Conservation (phyloP, 345 rosid species). For the Eucalyptus erythrocorys region DNA sequence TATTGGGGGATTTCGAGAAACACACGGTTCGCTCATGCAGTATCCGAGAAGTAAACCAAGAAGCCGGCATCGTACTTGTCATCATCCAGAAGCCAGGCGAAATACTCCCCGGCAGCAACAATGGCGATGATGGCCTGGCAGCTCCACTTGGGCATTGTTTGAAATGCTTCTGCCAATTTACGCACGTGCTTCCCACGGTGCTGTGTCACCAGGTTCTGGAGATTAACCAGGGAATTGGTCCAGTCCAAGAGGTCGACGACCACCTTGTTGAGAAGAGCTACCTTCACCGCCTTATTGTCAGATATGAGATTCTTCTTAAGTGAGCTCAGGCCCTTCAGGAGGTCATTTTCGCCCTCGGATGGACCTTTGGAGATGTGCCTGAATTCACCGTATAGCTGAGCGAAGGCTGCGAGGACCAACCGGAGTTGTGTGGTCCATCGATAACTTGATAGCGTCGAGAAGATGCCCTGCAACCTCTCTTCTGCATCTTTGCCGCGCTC, state of each 20-base stretch:
- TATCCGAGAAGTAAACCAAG: not conserved
- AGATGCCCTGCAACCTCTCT: not conserved
- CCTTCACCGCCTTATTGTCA: not conserved
- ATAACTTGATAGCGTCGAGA: not conserved
- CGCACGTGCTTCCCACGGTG: not conserved
- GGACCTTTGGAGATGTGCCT: not conserved
- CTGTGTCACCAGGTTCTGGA: not conserved
- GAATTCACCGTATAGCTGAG: not conserved
- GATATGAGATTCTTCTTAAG: not conserved
- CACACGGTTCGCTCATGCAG: not conserved
- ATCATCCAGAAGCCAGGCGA: not conserved
- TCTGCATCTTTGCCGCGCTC: not conserved
- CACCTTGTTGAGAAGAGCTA: accelerated
- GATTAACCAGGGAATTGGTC: not conserved
- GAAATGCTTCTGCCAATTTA: not conserved
- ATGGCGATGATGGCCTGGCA: not conserved
- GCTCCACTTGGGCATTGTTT: not conserved
- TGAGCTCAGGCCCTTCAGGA: not conserved
- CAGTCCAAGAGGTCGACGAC: not conserved
- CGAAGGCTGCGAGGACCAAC: not conserved
- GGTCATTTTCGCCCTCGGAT: not conserved
- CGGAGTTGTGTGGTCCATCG: not conserved
- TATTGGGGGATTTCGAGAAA: not conserved
- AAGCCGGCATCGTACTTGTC: not conserved
- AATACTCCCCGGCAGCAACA: not conserved